Evolutionary conservation across 441 rosid species (phyloP).

Genomic region (Iberis amara): DNA sequence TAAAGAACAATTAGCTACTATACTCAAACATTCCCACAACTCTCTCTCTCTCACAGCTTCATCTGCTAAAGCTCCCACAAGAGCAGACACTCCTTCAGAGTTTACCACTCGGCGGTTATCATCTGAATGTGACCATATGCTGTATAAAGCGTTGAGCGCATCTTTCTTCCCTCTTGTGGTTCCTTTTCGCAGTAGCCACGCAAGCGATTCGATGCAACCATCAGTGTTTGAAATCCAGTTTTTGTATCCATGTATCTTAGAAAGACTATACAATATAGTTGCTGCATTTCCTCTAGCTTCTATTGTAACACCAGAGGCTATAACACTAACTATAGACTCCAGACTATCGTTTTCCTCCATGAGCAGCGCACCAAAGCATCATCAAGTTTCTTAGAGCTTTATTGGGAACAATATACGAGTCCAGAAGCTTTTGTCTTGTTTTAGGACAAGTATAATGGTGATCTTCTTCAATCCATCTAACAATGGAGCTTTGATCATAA

Average conservation of each 20-base stretch:
- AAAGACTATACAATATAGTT: slow-evolving; percentile 64
- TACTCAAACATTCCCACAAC: slow-evolving; percentile 60
- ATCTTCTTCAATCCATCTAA: slow-evolving; percentile 72
- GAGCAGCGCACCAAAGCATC: slow-evolving; percentile 56
- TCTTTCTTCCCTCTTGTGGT: slow-evolving; percentile 73
- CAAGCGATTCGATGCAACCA: slow-evolving; percentile 58
- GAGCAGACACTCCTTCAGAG: slow-evolving; percentile 53
- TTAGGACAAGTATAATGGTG: slow-evolving; percentile 70
- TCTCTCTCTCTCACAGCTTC: slow-evolving; percentile 74
- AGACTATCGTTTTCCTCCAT: slow-evolving; percentile 68
- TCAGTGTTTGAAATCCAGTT: slow-evolving; percentile 54
- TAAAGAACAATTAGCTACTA: slow-evolving; percentile 49
- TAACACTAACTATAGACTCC: slow-evolving; percentile 50
- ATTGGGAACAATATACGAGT: slow-evolving; percentile 56
- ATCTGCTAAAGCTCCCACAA: slow-evolving; percentile 51
- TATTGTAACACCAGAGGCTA: slow-evolving; percentile 55
- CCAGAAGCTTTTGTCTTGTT: slow-evolving; percentile 54
- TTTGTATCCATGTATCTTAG: slow-evolving; percentile 63
- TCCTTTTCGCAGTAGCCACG: slow-evolving; percentile 46
- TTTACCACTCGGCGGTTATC: slow-evolving; percentile 56
- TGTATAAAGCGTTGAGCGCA: slow-evolving; percentile 61
- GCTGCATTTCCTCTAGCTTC: slow-evolving; percentile 77
- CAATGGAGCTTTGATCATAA: slow-evolving; percentile 34
- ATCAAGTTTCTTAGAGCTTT: slow-evolving; percentile 72
- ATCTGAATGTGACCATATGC: slow-evolving; percentile 57